These are phyloP conservation scores for Trichoderma sp. DNA, from an alignment of 2,329 filamentous ascomycete genomes.

Conservation along the genomic window DNA sequence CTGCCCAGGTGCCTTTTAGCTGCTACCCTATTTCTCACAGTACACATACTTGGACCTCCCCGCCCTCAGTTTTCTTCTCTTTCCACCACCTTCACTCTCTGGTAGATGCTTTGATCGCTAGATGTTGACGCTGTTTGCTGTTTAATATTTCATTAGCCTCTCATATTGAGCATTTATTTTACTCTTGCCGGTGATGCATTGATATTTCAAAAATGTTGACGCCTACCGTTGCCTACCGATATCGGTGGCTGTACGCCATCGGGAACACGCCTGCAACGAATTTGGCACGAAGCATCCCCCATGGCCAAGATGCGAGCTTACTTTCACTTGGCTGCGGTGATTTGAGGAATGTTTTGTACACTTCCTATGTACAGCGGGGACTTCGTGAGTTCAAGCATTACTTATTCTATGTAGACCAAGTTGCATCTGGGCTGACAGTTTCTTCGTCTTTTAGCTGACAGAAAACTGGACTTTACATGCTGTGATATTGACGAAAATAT, in stretches of 20 bases:
- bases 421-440: not conserved
- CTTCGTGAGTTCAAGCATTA: slow-evolving; percentile 33
- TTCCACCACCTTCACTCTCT: not conserved
- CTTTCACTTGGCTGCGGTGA: slow-evolving; percentile 58
- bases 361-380: slow-evolving; percentile 43
- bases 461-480: slow-evolving; percentile 54
- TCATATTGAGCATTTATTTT: not conserved
- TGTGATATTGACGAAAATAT: slow-evolving; percentile 52
- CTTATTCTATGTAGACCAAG: not conserved
- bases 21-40: not conserved
- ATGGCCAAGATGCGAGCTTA: slow-evolving; percentile 48
- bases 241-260: slow-evolving; percentile 44
- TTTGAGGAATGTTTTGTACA: slow-evolving; percentile 56
- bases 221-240: slow-evolving; percentile 35
- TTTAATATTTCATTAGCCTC: not conserved
- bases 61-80: not conserved
- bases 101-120: not conserved
- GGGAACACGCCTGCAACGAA: slow-evolving; percentile 55
- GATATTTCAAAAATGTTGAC: slow-evolving; percentile 34
- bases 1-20: not conserved
- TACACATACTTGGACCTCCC: not conserved
- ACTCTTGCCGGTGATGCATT: not conserved
- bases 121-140: not conserved
- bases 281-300: slow-evolving; percentile 47
- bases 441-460: slow-evolving; percentile 28